Conservation (phyloP, 805 yeast genomes). For the Saccharomyces jurei region DNA sequence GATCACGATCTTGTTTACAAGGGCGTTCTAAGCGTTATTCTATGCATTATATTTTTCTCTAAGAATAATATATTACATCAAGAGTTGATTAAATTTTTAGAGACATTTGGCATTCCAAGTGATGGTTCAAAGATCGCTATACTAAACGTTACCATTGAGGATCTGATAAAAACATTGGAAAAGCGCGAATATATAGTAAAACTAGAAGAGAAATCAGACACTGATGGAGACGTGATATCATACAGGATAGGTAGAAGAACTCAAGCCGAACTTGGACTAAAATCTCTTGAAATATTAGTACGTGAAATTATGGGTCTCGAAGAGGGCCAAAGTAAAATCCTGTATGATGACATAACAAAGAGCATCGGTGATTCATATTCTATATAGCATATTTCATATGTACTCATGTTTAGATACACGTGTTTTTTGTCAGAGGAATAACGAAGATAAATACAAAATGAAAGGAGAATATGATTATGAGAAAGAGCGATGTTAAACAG, state of each 20-base stretch:
- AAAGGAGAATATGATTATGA: neutral
- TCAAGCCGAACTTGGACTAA: slow-evolving; percentile 19
- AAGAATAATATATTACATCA: slow-evolving; percentile 23
- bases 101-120: slow-evolving; percentile 22
- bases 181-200: slow-evolving; percentile 18
- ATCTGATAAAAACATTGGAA: slow-evolving; percentile 16
- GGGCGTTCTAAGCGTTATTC: slow-evolving; percentile 17
- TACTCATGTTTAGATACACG: neutral
- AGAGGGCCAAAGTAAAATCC: slow-evolving; percentile 9
- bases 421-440: too few species aligned
- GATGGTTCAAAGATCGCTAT: slow-evolving; percentile 24
- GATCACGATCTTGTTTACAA: slow-evolving; percentile 18
- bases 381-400: neutral
- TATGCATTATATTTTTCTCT: slow-evolving; percentile 21
- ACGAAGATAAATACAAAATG: neutral
- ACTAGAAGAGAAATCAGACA: slow-evolving; percentile 20
- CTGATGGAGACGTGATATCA: slow-evolving; percentile 13
- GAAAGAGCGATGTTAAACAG: neutral
- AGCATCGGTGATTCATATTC: slow-evolving; percentile 24
- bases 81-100: slow-evolving; percentile 15
- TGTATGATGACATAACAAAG: slow-evolving; percentile 16
- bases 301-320: slow-evolving; percentile 15
- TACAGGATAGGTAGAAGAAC: slow-evolving; percentile 26
- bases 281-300: slow-evolving; percentile 15
- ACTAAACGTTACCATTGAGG: slow-evolving; percentile 16